A percentile compares a stretch with the other conserved stretches of the same genome.
These are phyloP conservation scores for Arxiozyma bovina DNA, from an alignment of 1,139 yeast species.

Conservation along the genomic window DNA sequence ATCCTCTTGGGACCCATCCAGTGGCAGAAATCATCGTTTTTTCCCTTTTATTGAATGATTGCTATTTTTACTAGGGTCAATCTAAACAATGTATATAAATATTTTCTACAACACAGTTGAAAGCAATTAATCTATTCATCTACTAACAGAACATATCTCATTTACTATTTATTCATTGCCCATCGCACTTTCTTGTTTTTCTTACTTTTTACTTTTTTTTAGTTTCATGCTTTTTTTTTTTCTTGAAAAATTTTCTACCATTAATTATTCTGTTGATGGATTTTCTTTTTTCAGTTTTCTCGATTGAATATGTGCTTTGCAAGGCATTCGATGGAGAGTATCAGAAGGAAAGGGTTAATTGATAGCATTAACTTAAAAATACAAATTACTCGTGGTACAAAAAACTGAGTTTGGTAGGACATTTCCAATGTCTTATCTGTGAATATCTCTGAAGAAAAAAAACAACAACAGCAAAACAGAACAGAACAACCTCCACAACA, in stretches of 20 bases:
- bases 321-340: background rate
- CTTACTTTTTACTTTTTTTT: background rate
- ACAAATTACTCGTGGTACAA: too few species aligned
- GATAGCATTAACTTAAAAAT: too few species aligned
- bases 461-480: background rate
- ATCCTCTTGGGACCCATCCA: conserved; percentile 95
- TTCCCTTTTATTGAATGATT: background rate
- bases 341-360: background rate
- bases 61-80: background rate
- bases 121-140: background rate
- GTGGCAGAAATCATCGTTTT: conserved; percentile 75
- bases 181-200: background rate
- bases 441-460: background rate
- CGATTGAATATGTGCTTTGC: background rate
- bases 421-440: background rate
- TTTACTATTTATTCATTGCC: background rate
- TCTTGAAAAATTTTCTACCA: conserved; percentile 2
- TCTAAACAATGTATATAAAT: too few species aligned
- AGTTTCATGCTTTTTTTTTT: background rate
- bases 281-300: background rate
- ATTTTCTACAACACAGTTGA: background rate
- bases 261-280: background rate
- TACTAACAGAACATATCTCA: too few species aligned
- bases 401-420: too few species aligned
- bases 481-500: background rate